phyloP scores from a whole-genome alignment of 139 green algal genomes.

The Klebsormidium nitens region DNA sequence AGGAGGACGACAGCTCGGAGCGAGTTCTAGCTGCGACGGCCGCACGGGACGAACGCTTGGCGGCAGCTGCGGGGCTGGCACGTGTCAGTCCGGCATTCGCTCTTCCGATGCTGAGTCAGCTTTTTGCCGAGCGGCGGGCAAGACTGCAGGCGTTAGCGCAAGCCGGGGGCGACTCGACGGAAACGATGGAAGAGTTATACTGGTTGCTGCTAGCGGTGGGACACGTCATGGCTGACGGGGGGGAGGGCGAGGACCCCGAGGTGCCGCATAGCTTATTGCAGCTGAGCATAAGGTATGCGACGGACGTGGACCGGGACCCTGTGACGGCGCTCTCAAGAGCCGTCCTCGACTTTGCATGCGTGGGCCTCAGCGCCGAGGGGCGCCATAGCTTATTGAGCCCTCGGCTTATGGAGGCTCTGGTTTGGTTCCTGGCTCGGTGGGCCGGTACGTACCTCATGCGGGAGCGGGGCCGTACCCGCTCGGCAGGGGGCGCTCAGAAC shows the following conservation, averaged over 20 bases:
- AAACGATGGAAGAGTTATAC: slow-evolving; percentile 70
- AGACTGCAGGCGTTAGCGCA: slow-evolving; percentile 2
- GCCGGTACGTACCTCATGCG: slow-evolving; percentile 81
- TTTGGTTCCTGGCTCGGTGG: slow-evolving; percentile 64
- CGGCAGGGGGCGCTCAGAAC: background rate
- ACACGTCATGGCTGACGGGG: slow-evolving; percentile 70
- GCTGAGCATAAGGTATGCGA: too few relatives aligned
- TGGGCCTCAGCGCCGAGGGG: slow-evolving; percentile 37
- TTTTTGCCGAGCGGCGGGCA: background rate
- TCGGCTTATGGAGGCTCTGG: slow-evolving; percentile 68
- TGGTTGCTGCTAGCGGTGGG: slow-evolving; percentile 62
- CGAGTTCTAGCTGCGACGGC: slow-evolving; percentile 43
- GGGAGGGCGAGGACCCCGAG: slow-evolving; percentile 71
- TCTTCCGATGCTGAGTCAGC: slow-evolving; percentile 38
- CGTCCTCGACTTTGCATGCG: slow-evolving; percentile 39
- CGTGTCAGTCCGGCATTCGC: slow-evolving; percentile 41
- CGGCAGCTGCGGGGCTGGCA: slow-evolving; percentile 52
- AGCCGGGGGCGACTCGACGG: slow-evolving; percentile 40
- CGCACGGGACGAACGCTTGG: slow-evolving; percentile 55
- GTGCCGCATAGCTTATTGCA: slow-evolving; percentile 59
- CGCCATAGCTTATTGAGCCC: slow-evolving; percentile 45
- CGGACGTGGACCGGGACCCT: too few relatives aligned
- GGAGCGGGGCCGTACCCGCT: too few relatives aligned
- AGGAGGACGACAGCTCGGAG: slow-evolving; percentile 63
- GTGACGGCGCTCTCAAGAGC: slow-evolving; percentile 32